These are phyloP conservation scores for Mycena alexandri DNA, from an alignment of 768 basidiomycete species.

Conservation along the genomic window DNA sequence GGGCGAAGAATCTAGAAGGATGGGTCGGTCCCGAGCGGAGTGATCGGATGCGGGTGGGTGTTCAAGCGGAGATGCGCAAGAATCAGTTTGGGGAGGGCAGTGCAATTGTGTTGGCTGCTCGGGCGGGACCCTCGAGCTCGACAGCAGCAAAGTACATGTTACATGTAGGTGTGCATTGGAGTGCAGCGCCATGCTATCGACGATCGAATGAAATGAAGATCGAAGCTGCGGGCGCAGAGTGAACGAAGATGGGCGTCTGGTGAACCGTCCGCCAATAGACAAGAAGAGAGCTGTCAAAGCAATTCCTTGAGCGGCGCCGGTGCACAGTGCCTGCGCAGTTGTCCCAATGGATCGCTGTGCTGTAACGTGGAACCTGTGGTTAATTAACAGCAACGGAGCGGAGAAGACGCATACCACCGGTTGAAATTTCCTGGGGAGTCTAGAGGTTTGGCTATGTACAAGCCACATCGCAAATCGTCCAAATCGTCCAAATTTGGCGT, in stretches of 20 bases:
- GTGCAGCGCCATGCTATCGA: background rate
- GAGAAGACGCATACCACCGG: background rate
- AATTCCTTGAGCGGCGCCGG: slow-evolving; percentile 1
- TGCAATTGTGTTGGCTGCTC: background rate
- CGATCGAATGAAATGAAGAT: background rate
- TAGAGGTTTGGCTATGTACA: too few relatives aligned
- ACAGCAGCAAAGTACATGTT: background rate
- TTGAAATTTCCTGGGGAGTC: too few relatives aligned
- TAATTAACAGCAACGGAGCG: background rate
- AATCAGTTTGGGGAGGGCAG: background rate
- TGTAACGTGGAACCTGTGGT: slow-evolving; percentile 5
- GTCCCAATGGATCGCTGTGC: background rate
- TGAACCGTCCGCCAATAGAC: background rate
- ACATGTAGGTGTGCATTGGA: background rate
- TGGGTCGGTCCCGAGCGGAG: background rate
- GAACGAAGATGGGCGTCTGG: background rate
- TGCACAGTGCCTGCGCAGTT: background rate
- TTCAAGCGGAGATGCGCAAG: background rate
- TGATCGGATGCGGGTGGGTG: background rate
- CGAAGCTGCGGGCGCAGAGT: background rate
- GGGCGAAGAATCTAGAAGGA: too few relatives aligned
- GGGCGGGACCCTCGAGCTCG: background rate
- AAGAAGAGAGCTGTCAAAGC: slow-evolving; percentile 11
- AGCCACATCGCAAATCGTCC: too few relatives aligned
- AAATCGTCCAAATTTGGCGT: background rate